Conservation (phyloP, 2,329 filamentous ascomycete genomes). For the Pestalotiopsis sp. region DNA sequence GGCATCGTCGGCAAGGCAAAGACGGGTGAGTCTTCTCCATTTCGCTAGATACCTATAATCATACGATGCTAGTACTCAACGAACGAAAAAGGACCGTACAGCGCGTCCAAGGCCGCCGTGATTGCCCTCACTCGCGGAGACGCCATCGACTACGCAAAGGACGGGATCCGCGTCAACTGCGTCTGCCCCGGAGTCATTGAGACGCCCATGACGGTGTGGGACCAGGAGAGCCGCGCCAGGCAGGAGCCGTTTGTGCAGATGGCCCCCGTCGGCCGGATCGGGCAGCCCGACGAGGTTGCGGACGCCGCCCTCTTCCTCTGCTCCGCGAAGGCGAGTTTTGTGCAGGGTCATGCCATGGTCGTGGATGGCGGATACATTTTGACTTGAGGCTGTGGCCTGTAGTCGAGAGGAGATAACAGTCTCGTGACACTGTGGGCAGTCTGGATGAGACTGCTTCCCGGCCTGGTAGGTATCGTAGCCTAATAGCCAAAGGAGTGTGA, state of each 20-base stretch:
- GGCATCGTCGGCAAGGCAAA: conserved; percentile 48
- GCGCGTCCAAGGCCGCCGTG: conserved; percentile 60
- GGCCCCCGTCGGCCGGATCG: conserved; percentile 55
- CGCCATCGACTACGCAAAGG: conserved; percentile 56
- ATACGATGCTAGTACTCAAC: background rate
- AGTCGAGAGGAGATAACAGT: background rate
- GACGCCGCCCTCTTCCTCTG: conserved; percentile 53
- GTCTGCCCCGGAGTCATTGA: conserved; percentile 47
- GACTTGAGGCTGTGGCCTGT: background rate
- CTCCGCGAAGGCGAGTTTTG: conserved; percentile 50
- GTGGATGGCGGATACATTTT: conserved; percentile 54
- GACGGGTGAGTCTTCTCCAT: conserved; percentile 25
- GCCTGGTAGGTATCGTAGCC: too few species aligned
- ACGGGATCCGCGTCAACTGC: conserved; percentile 40
- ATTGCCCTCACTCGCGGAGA: conserved; percentile 60
- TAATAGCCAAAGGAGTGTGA: too few species aligned
- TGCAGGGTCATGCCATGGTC: conserved; percentile 54
- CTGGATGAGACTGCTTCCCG: background rate
- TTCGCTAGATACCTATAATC: too few species aligned
- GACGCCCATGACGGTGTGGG: conserved; percentile 47
- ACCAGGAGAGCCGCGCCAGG: conserved; percentile 39
- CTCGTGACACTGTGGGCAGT: background rate
- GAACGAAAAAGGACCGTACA: conserved; percentile 49
- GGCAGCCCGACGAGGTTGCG: conserved; percentile 50
- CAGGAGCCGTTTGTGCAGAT: conserved; percentile 44